phyloP scores from a whole-genome alignment of 345 rosid genomes.

The Gossypium mustelinum region DNA sequence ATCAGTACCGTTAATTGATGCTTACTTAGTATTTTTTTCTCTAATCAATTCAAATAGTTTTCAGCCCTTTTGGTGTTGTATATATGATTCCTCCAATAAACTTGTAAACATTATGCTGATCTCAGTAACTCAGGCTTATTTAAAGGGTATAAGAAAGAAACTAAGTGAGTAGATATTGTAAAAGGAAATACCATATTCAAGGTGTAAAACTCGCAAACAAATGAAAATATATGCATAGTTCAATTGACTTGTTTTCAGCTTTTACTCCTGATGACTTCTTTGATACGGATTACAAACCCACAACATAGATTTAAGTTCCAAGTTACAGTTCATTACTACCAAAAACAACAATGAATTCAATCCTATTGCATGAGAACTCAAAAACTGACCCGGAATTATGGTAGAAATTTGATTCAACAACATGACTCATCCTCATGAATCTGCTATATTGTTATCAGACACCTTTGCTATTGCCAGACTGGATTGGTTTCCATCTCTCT shows the following conservation, averaged over 20 bases:
- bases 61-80: neutral
- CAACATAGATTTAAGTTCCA: neutral
- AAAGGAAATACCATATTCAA: neutral
- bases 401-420: neutral
- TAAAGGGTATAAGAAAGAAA: neutral
- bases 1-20: neutral
- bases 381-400: neutral
- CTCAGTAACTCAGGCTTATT: neutral
- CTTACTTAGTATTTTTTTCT: neutral
- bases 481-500: neutral
- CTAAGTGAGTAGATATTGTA: neutral
- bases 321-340: neutral
- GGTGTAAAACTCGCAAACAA: neutral
- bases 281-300: neutral
- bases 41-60: neutral
- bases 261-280: neutral
- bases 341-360: neutral
- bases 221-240: neutral
- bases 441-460: neutral
- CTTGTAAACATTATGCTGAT: neutral
- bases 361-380: neutral
- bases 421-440: neutral
- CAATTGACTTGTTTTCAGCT: neutral
- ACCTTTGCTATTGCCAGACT: neutral
- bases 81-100: neutral